Percentiles rank a stretch among this genome's conserved stretches.
Conservation (phyloP, 2,329 filamentous ascomycete genomes). For the Colletotrichum horii region DNA sequence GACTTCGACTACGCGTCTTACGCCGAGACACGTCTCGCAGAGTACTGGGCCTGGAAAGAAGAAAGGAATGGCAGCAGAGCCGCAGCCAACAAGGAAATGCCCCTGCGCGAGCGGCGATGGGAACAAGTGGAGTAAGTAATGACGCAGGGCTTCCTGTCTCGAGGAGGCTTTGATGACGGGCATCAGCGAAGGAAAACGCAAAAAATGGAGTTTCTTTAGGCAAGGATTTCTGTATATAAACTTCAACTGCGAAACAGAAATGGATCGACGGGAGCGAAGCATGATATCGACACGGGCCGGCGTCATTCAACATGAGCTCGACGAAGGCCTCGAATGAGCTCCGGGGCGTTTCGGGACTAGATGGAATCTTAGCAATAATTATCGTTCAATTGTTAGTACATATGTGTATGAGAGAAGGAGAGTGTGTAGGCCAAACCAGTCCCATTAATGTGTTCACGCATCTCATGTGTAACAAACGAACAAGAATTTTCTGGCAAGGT, state of each 20-base stretch:
- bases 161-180: neutral
- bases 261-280: slow-evolving; percentile 20
- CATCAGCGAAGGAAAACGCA: neutral
- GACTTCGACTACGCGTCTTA: slow-evolving; percentile 97
- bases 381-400: neutral
- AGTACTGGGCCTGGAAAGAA: slow-evolving; percentile 92
- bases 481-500: neutral
- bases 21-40: slow-evolving; percentile 82
- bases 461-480: neutral
- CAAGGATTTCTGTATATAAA: slow-evolving; percentile 22
- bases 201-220: slow-evolving; percentile 3
- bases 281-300: slow-evolving; percentile 24
- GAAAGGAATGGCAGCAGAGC: slow-evolving; percentile 69
- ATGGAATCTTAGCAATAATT: neutral
- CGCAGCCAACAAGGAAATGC: slow-evolving; percentile 60
- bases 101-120: slow-evolving; percentile 83
- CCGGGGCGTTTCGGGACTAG: slow-evolving; percentile 9
- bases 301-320: slow-evolving; percentile 41
- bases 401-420: neutral
- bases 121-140: slow-evolving; percentile 51
- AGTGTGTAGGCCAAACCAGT: neutral
- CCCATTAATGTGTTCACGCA: neutral
- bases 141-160: neutral
- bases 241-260: slow-evolving; percentile 25
- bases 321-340: slow-evolving; percentile 18